Conservation (phyloP, 176 grass and related monocot species). For the Paspalum vaginatum region DNA sequence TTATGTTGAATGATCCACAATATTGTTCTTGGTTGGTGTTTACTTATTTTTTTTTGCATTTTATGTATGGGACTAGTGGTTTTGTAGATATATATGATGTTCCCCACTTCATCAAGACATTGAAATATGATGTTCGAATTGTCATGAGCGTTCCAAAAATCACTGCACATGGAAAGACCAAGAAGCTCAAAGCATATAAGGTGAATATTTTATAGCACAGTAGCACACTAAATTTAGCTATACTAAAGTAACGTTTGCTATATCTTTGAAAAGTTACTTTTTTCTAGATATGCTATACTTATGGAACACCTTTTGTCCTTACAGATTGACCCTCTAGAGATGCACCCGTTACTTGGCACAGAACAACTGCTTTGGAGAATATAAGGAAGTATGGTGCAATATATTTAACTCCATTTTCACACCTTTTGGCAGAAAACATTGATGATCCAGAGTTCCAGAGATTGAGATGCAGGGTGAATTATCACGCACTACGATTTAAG, state of each 20-base stretch:
- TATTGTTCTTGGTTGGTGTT: conserved; percentile 17
- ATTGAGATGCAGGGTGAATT: conserved; percentile 93
- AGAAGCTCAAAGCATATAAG: conserved; percentile 81
- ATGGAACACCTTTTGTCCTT: conserved; percentile 3
- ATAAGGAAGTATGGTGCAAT: conserved; percentile 83
- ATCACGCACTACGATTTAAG: conserved; percentile 88
- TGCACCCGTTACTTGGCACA: conserved; percentile 92
- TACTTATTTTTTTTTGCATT: conserved; percentile 35
- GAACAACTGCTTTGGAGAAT: conserved; percentile 73
- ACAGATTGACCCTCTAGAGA: conserved; percentile 92
- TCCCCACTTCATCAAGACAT: conserved; percentile 80
- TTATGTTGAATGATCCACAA: conserved; percentile 6
- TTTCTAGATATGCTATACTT: neutral
- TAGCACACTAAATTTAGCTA: conserved; percentile 8
- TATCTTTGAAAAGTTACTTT: neutral
- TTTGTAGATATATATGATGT: conserved; percentile 98
- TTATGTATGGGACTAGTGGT: conserved; percentile 61
- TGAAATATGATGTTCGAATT: conserved; percentile 82
- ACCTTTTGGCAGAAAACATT: conserved; percentile 86
- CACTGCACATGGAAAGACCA: conserved; percentile 72
- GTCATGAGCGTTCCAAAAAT: conserved; percentile 72
- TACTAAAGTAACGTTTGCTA: conserved; percentile 5
- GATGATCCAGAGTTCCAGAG: conserved; percentile 85
- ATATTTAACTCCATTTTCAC: conserved; percentile 95
- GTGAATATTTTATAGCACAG: conserved; percentile 37